phyloP scores from a whole-genome alignment of 768 basidiomycete species.

The Boletus bicolor region DNA sequence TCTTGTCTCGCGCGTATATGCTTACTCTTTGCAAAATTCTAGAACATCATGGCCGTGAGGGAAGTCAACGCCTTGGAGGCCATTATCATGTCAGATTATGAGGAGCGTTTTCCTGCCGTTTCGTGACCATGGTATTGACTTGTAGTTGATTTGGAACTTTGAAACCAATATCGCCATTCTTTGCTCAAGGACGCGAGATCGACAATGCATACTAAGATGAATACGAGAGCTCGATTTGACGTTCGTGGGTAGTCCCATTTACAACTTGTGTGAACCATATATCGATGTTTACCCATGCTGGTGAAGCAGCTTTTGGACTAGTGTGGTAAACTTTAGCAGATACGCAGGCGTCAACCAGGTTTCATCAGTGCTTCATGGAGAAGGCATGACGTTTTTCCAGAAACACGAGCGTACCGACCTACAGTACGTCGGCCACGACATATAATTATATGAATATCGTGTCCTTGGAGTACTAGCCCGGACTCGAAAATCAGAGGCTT shows the following conservation, averaged over 20 bases:
- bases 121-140: slow-evolving; percentile 7
- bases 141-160: background rate
- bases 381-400: too few relatives aligned
- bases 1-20: background rate
- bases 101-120: slow-evolving; percentile 40
- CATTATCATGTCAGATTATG: slow-evolving; percentile 68
- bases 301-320: too few relatives aligned
- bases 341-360: too few relatives aligned
- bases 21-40: background rate
- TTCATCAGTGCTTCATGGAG: too few relatives aligned
- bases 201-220: background rate
- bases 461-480: too few relatives aligned
- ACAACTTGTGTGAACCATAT: too few relatives aligned
- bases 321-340: background rate
- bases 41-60: slow-evolving; percentile 60
- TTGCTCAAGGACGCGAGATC: background rate
- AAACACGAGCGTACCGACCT: too few relatives aligned
- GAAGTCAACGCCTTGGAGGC: slow-evolving; percentile 71
- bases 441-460: too few relatives aligned
- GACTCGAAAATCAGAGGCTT: too few relatives aligned
- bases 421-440: too few relatives aligned
- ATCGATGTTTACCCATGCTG: too few relatives aligned
- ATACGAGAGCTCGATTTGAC: background rate
- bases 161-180: background rate
- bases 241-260: background rate